phyloP scores from a whole-genome alignment of 495 filamentous ascomycete species.

The Aspergillus leporis region DNA sequence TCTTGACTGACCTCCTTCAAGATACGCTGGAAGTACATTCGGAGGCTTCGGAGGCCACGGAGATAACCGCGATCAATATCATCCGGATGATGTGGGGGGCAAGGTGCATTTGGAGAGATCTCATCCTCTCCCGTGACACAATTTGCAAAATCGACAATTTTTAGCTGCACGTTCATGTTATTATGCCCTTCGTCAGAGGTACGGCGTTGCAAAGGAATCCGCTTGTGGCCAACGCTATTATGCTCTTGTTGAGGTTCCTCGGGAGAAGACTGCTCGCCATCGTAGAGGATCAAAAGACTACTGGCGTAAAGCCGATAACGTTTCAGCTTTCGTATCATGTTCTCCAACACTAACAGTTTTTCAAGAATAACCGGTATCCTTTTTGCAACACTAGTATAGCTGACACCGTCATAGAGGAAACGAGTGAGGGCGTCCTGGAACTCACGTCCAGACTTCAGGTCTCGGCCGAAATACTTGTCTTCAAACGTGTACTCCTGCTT shows the following conservation, averaged over 20 bases:
- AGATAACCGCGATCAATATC: constrained; percentile 89
- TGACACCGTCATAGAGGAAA: constrained; percentile 90
- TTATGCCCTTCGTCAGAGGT: constrained; percentile 48
- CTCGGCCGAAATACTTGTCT: constrained; percentile 96
- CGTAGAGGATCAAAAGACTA: constrained; percentile 91
- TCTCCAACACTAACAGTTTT: constrained; percentile 78
- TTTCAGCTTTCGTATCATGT: constrained; percentile 73
- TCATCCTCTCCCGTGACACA: constrained; percentile 86
- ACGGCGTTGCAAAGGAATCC: constrained; percentile 24
- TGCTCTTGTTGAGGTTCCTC: constrained; percentile 20
- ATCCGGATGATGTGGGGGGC: constrained; percentile 77
- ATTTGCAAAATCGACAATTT: constrained; percentile 98
- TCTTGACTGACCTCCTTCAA: constrained; percentile 73
- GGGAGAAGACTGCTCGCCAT: constrained; percentile 59
- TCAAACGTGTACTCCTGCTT: constrained; percentile 82
- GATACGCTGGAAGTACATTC: constrained; percentile 85
- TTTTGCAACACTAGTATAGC: constrained; percentile 69
- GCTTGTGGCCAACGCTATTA: constrained; percentile 13
- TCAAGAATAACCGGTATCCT: constrained; percentile 87
- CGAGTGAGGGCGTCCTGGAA: constrained; percentile 87
- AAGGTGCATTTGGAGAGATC: constrained; percentile 60
- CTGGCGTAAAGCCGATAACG: constrained; percentile 96
- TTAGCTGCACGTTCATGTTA: constrained; percentile 68
- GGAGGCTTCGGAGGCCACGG: constrained; percentile 75
- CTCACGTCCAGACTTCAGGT: constrained; percentile 82